Conservation (phyloP, 257 asterid species). For the Fraxinus quadrangulata region DNA sequence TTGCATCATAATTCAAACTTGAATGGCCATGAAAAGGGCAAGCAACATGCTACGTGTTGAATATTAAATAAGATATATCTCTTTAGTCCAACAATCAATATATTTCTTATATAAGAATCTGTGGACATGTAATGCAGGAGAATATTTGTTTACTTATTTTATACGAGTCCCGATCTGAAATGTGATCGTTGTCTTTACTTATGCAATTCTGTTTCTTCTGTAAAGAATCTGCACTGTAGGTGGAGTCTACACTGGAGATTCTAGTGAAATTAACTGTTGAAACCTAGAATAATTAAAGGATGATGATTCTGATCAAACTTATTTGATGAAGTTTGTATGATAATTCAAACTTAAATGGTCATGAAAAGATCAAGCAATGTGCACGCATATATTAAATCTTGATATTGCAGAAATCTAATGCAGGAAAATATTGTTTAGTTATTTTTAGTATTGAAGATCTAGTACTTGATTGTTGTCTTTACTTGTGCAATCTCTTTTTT, state of each 20-base stretch:
- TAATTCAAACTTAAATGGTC: conserved; percentile 9
- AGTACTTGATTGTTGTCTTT: conserved; percentile 14
- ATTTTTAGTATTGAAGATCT: not conserved
- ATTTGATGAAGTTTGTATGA: conserved; percentile 13
- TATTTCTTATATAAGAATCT: not conserved
- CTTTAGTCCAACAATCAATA: not conserved
- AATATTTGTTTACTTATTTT: not conserved
- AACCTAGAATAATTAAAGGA: not conserved
- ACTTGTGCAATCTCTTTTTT: not conserved
- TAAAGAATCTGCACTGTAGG: not conserved
- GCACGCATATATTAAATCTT: not conserved
- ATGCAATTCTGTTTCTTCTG: not conserved
- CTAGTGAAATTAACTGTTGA: not conserved
- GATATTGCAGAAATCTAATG: not conserved
- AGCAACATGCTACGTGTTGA: not conserved
- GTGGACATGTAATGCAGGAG: not conserved
- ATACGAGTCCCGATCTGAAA: not conserved
- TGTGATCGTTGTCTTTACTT: not conserved
- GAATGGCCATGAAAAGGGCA: not conserved
- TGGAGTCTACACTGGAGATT: not conserved
- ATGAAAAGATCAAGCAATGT: not conserved
- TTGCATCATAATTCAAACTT: not conserved
- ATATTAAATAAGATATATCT: not conserved
- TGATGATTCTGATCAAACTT: conserved; percentile 1
- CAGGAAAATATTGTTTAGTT: conserved; percentile 4